Evolutionary conservation across 495 filamentous ascomycete species (phyloP).

Genomic region (Penicillium simplicissimum): DNA sequence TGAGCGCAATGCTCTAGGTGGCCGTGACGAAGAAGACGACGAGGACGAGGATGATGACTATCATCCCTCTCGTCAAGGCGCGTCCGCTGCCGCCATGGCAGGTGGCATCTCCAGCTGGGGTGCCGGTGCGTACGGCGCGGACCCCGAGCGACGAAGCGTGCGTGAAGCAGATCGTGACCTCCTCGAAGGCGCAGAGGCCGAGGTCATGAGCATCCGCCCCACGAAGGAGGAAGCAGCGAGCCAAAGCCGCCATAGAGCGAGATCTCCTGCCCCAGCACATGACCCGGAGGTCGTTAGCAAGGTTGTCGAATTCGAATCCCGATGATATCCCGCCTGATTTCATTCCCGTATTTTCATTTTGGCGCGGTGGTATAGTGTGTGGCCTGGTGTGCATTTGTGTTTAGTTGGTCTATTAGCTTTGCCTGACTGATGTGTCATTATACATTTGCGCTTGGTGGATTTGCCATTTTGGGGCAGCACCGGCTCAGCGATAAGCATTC

Average conservation of each 20-base stretch:
- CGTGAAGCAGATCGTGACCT: slow-evolving; percentile 75
- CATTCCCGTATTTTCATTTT: slow-evolving; percentile 4
- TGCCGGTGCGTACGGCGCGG: slow-evolving; percentile 51
- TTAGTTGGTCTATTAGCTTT: slow-evolving; percentile 9
- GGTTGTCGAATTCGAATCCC: slow-evolving; percentile 45
- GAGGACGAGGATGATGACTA: slow-evolving; percentile 69
- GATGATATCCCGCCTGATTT: slow-evolving; percentile 20
- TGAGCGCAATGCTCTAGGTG: slow-evolving; percentile 72
- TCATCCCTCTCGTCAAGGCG: slow-evolving; percentile 28
- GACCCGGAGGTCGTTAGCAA: slow-evolving; percentile 40
- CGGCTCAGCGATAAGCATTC: not conserved
- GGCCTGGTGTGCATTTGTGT: slow-evolving; percentile 6
- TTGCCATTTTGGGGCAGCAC: not conserved
- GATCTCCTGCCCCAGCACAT: slow-evolving; percentile 5
- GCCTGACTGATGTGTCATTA: slow-evolving; percentile 14
- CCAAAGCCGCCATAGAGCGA: slow-evolving; percentile 8
- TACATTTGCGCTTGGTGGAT: slow-evolving; percentile 14
- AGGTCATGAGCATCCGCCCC: slow-evolving; percentile 24
- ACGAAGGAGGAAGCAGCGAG: slow-evolving; percentile 31
- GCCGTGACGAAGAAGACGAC: slow-evolving; percentile 73
- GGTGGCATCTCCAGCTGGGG: slow-evolving; percentile 50
- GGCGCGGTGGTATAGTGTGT: not conserved
- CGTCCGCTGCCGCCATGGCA: slow-evolving; percentile 32
- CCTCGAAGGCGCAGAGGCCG: slow-evolving; percentile 58
- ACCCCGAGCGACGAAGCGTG: slow-evolving; percentile 61